Percentiles rank a stretch among this genome's conserved stretches.
These are phyloP conservation scores for Starmerella vaccinii DNA, from an alignment of 805 yeast genomes.

Conservation along the genomic window DNA sequence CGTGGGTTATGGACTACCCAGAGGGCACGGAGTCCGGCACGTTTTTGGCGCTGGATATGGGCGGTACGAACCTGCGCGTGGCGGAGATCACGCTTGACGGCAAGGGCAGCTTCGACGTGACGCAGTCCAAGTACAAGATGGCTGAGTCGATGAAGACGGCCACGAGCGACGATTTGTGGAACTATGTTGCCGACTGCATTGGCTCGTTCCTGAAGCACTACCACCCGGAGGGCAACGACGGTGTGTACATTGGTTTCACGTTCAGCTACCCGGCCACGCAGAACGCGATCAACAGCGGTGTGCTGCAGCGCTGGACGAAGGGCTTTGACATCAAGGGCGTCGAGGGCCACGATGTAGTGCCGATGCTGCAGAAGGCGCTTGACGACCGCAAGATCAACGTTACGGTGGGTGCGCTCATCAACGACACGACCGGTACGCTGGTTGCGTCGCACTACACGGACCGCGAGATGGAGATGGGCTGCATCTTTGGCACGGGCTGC, in stretches of 20 bases:
- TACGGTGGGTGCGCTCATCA: slow-evolving; percentile 80
- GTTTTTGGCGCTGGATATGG: slow-evolving; percentile 86
- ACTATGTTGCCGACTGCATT: slow-evolving; percentile 75
- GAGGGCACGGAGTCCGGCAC: slow-evolving; percentile 86
- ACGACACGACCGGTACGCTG: slow-evolving; percentile 94
- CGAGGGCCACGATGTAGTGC: slow-evolving; percentile 90
- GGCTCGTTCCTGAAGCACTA: slow-evolving; percentile 62
- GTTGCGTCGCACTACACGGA: slow-evolving; percentile 93
- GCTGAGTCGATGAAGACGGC: slow-evolving; percentile 75
- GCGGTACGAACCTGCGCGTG: slow-evolving; percentile 94
- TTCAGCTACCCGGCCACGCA: slow-evolving; percentile 78
- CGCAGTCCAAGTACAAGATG: slow-evolving; percentile 75
- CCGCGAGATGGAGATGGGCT: slow-evolving; percentile 81
- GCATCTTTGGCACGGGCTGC: slow-evolving; percentile 94
- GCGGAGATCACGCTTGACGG: slow-evolving; percentile 81
- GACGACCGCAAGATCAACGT: slow-evolving; percentile 59
- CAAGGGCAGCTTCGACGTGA: slow-evolving; percentile 69
- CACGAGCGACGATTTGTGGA: slow-evolving; percentile 61
- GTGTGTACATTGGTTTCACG: slow-evolving; percentile 83
- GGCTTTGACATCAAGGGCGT: slow-evolving; percentile 91
- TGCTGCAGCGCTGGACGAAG: slow-evolving; percentile 93
- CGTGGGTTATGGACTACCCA: slow-evolving; percentile 92
- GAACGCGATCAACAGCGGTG: slow-evolving; percentile 69
- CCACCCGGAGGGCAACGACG: slow-evolving; percentile 44
- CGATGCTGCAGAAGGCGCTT: slow-evolving; percentile 73